A percentile compares a stretch with the other conserved stretches of the same genome.
phyloP scores from a whole-genome alignment of 2,329 filamentous ascomycete species.

The Cytospora mali region DNA sequence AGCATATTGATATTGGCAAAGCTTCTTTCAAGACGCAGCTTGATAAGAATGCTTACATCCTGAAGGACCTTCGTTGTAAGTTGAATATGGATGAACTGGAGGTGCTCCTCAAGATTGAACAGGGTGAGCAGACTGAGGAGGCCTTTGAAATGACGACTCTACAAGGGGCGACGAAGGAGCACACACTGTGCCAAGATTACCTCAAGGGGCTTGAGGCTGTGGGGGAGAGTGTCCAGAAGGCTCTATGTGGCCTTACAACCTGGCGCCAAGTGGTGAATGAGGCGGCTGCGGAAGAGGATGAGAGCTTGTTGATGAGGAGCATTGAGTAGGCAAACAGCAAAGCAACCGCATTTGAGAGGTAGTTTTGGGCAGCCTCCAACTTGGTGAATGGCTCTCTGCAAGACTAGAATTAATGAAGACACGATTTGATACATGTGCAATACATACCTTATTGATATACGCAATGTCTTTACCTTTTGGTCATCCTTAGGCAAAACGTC shows the following conservation, averaged over 20 bases:
- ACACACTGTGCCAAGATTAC: background rate
- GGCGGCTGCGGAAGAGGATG: slow-evolving; percentile 10
- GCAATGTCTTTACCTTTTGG: background rate
- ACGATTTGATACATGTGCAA: no score
- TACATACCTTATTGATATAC: no score
- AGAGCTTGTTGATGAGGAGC: background rate
- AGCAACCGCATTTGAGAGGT: no score
- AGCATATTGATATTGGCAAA: slow-evolving; percentile 14
- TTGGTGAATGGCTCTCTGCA: background rate
- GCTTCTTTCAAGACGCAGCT: slow-evolving; percentile 11
- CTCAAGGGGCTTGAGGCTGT: background rate
- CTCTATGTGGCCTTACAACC: background rate
- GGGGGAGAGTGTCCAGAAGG: background rate
- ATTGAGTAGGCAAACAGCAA: background rate
- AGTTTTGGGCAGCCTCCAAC: background rate
- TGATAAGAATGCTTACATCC: slow-evolving; percentile 17
- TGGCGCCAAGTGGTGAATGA: slow-evolving; percentile 14
- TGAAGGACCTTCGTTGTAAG: slow-evolving; percentile 8
- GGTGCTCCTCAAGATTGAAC: background rate
- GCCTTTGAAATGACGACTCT: slow-evolving; percentile 11
- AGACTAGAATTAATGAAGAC: no score
- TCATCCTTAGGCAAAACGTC: background rate
- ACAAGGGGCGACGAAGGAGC: slow-evolving; percentile 6
- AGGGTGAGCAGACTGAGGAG: slow-evolving; percentile 6
- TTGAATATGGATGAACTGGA: slow-evolving; percentile 1